phyloP scores from a whole-genome alignment of 106 monocot genomes.

The Dendrobium officinale region DNA sequence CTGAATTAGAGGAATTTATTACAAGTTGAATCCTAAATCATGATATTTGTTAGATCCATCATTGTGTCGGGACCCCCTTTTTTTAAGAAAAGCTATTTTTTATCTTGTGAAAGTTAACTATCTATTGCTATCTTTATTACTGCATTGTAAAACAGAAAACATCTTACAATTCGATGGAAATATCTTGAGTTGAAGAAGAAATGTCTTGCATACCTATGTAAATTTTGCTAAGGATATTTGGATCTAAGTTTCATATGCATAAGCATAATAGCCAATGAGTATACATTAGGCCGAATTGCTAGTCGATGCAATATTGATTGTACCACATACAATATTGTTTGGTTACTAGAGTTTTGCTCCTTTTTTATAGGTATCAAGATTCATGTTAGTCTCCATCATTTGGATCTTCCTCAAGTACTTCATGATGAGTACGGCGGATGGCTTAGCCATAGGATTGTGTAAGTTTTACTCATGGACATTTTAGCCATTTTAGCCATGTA shows the following conservation, averaged over 20 bases:
- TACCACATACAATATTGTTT: neutral
- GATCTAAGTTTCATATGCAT: neutral
- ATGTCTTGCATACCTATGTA: neutral
- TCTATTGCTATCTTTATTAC: neutral
- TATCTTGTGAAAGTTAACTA: neutral
- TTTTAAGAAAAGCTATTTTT: neutral
- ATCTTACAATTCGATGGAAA: neutral
- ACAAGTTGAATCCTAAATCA: neutral
- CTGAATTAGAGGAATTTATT: neutral
- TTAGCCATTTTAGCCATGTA: neutral
- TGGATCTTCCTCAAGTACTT: slow-evolving; percentile 65
- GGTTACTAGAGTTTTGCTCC: neutral
- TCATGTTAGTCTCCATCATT: slow-evolving; percentile 50
- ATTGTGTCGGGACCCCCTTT: too few relatives aligned
- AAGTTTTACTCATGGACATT: neutral
- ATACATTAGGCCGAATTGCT: neutral
- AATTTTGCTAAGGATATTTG: neutral
- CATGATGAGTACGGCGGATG: slow-evolving; percentile 66
- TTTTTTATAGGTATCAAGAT: slow-evolving; percentile 41
- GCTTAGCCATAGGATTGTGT: slow-evolving; percentile 59
- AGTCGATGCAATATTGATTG: neutral
- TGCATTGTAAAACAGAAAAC: neutral
- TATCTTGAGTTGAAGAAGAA: too few relatives aligned
- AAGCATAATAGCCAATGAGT: neutral
- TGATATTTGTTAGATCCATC: too few relatives aligned